A percentile compares a stretch with the other conserved stretches of the same genome.
phyloP scores from a whole-genome alignment of 345 rosid genomes.

The Lagerstroemia speciosa region DNA sequence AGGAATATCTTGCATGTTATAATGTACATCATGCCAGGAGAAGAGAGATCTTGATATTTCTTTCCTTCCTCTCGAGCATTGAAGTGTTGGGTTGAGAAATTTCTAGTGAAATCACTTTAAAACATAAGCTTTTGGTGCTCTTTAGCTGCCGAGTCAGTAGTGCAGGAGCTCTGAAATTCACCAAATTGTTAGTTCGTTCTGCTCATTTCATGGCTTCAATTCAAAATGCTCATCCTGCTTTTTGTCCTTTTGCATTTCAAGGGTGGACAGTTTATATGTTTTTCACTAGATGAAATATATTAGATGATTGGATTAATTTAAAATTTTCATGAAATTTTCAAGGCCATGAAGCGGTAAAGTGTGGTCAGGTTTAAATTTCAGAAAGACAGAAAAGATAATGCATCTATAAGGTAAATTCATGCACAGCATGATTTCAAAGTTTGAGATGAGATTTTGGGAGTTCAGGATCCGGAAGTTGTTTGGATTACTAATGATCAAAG shows the following conservation, averaged over 20 bases:
- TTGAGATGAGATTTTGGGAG: neutral
- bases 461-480: neutral
- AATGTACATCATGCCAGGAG: neutral
- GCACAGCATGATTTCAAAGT: neutral
- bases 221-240: neutral
- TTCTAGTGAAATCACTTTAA: neutral
- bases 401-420: neutral
- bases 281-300: neutral
- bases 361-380: neutral
- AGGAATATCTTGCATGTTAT: neutral
- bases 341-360: neutral
- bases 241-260: neutral
- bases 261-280: neutral
- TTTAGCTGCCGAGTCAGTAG: neutral
- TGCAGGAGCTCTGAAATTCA: neutral
- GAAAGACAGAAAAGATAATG: neutral
- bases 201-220: neutral
- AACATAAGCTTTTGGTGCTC: neutral
- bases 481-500: neutral
- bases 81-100: neutral
- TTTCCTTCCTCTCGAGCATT: neutral
- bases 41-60: neutral
- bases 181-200: neutral
- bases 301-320: neutral
- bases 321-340: neutral